Conservation (phyloP, 2,329 filamentous ascomycete species). For the Tolypocladium album region DNA sequence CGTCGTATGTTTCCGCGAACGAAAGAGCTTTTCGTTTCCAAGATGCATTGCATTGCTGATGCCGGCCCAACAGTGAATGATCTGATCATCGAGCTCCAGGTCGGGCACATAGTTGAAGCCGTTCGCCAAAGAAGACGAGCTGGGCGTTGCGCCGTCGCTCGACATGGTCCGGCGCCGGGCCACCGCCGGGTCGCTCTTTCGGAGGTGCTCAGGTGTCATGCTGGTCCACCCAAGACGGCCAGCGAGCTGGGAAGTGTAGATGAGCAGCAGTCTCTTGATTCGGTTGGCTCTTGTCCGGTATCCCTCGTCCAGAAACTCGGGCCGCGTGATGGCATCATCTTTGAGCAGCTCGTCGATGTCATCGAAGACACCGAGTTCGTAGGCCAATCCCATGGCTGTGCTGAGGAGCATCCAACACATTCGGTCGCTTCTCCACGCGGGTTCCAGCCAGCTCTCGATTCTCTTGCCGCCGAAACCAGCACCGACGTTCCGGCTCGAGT, state of each 20-base stretch:
- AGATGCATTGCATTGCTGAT: slow-evolving; percentile 89
- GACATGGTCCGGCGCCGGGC: slow-evolving; percentile 38
- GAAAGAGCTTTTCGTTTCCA: slow-evolving; percentile 81
- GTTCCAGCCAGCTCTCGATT: slow-evolving; percentile 93
- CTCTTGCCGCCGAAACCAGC: slow-evolving; percentile 68
- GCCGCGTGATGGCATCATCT: slow-evolving; percentile 46
- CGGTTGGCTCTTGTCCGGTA: slow-evolving; percentile 71
- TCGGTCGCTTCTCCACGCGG: slow-evolving; percentile 85
- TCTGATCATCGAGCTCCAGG: slow-evolving; percentile 56
- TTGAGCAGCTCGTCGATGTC: slow-evolving; percentile 64
- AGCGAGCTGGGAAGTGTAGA: slow-evolving; percentile 90
- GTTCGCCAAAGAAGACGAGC: slow-evolving; percentile 46
- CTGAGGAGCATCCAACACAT: slow-evolving; percentile 98
- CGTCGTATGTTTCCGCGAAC: slow-evolving; percentile 76
- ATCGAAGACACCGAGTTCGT: slow-evolving; percentile 93
- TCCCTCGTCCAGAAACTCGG: slow-evolving; percentile 62
- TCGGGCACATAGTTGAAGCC: slow-evolving; percentile 57
- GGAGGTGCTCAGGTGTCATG: slow-evolving; percentile 68
- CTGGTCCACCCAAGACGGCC: slow-evolving; percentile 86
- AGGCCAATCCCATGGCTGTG: slow-evolving; percentile 79
- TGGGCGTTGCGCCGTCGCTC: slow-evolving; percentile 47
- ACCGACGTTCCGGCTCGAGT: slow-evolving; percentile 18
- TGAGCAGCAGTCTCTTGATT: slow-evolving; percentile 75
- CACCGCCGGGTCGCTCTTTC: slow-evolving; percentile 46
- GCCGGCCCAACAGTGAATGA: slow-evolving; percentile 83